These are phyloP conservation scores for Cucurbita argyrosperma DNA, from an alignment of 306 rosid species.

Conservation along the genomic window DNA sequence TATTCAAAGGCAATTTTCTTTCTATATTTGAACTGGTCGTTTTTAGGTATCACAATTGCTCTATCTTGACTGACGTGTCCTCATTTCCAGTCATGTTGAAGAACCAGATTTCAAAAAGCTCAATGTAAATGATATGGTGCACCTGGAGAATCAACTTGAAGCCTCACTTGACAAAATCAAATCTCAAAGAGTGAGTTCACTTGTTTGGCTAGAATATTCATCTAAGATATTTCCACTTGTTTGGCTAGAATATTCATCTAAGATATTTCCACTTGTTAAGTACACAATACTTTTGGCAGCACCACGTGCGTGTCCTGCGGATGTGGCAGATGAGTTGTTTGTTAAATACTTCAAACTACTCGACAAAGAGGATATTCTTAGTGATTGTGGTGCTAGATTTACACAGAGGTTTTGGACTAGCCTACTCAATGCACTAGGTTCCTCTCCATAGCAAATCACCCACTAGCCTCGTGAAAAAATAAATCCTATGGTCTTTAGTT, in stretches of 20 bases:
- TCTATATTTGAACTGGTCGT: background rate
- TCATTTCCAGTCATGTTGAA: conserved; percentile 6
- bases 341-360: too few species aligned
- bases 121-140: background rate
- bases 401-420: too few species aligned
- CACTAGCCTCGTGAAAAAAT: too few species aligned
- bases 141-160: conserved; percentile 10
- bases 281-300: too few species aligned
- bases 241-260: background rate
- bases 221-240: background rate
- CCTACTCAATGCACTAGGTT: too few species aligned
- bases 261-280: background rate
- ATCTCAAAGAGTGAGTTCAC: conserved; percentile 14
- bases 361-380: too few species aligned
- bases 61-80: background rate
- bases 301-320: too few species aligned
- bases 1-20: conserved; percentile 13
- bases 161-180: conserved; percentile 8
- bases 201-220: background rate
- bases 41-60: background rate
- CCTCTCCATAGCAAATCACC: too few species aligned
- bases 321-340: too few species aligned
- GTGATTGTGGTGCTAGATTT: too few species aligned
- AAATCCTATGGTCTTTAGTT: too few species aligned
- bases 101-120: conserved; percentile 14